Base-by-base conservation (phyloP, 116 monocot genomes). In the Iris pallida region DNA sequence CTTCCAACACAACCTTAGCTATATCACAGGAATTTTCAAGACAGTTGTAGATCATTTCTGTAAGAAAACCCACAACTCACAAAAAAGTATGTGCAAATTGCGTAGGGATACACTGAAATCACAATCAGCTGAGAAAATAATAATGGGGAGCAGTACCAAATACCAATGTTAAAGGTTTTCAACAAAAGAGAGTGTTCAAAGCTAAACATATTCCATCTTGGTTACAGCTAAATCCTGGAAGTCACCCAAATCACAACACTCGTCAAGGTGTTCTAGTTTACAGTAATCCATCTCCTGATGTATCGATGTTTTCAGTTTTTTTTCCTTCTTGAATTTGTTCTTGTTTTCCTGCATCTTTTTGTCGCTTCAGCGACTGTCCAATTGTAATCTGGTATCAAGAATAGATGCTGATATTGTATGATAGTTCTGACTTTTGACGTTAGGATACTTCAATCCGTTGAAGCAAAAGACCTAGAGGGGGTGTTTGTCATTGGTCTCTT, bases 331-430 rank as follows among this genome's bases (percentile, higher is more conserved):
- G 4, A 78, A 73, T 20, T 88, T 94, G 56, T 62, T 81, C 78
- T 91, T 90, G 64, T 64, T 84, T 57, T 91, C 88, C 71, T 84
- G 78, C 69, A 73, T 73, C 73, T 81, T 86, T 76, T 86, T 95
- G 71, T 91, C 7, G 72, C 91, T 75, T 95, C 91, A 0, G 88
- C 80, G 6, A 88, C 89, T 7, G 84, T 88, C 91, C 91, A 95
- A 2, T 62, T 80, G 78, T 95, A 95, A 42, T 91, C 91, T 5
- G 95, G 88, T 55, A 95, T 88, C 16, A 69, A 69, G 70, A 95
- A 95, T 0, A 88, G 91, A 59, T 95, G 86, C 57, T 80, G 88
- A 30, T 4, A 4, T 30, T 40, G 65, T 49, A 5, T 45, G 0
- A 67, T 54, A 67, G 42, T 43, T 67, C 72, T 42, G 19, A 13